Evolutionary conservation across 1,139 yeast species (phyloP), one percentile per base, ranked within the genome.

Genomic region (Ogataea hybrid): DNA sequence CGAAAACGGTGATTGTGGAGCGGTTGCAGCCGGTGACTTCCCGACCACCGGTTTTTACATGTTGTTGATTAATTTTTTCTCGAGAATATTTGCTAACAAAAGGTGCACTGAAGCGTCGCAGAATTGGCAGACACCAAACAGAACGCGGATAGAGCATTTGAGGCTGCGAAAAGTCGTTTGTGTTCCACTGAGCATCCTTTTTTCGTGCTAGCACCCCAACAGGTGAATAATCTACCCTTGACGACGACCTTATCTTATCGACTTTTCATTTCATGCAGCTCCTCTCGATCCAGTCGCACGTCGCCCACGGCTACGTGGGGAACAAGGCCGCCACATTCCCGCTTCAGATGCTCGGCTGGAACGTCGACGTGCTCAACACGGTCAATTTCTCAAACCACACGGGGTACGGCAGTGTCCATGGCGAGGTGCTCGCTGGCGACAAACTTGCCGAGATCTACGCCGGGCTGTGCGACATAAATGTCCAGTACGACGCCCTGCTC

Each of bases 301-400:
- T 87, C 3, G 84, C 79, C 3, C 95, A 87, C 57, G 96, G 96
- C 3, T 85, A 84, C 56, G 95, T 85, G 12, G 95, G 95, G 2
- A 84, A 84, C 58, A 73, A 82, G 44, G 89, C 94, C 1, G 81
- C 87, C 1, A 79, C 87, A 0, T 84, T 87, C 60, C 95, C 96
- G 0, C 64, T 87, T 9, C 96, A 87, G 56, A 73, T 71, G 42
- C 64, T 71, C 9, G 92, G 92, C 3, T 88, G 95, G 95, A 86
- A 88, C 53, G 95, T 85, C 10, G 95, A 87, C 59, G 80, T 75
- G 9, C 61, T 87, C 48, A 85, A 87, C 59, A 83, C 95, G 2
- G 92, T 87, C 18, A 82, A 84, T 53, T 81, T 78, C 53, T 82
- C 92, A 9, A 87, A 86, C 56, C 95, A 87, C 62, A 86, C 95